Percentiles rank a stretch among this genome's conserved stretches.
phyloP scores from a whole-genome alignment of 805 yeast genomes.

The Crinitomyces ghanaensis region DNA sequence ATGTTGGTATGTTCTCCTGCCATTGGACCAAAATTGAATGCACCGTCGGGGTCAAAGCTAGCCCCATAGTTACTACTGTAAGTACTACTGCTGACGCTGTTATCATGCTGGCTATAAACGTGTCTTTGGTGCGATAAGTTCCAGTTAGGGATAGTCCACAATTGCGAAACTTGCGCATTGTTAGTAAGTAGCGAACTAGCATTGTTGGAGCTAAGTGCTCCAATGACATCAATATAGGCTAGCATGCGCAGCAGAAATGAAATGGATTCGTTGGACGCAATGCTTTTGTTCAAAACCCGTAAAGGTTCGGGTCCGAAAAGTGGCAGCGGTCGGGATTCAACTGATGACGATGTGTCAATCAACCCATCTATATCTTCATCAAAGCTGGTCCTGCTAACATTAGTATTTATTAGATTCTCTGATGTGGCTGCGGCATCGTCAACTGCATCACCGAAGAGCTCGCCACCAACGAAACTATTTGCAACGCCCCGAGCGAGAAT shows the following conservation, averaged over 20 bases:
- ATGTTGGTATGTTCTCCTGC: slow-evolving; percentile 8
- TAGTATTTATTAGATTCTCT: not conserved
- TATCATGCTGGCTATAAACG: slow-evolving; percentile 4
- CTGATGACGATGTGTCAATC: too few relatives aligned
- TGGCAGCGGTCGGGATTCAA: too few relatives aligned
- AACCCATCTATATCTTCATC: too few relatives aligned
- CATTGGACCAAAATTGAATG: too few relatives aligned
- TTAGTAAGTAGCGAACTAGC: slow-evolving; percentile 18
- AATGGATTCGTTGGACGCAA: slow-evolving; percentile 26
- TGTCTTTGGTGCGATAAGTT: slow-evolving; percentile 6
- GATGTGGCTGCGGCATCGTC: not conserved
- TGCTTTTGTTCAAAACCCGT: slow-evolving; percentile 11
- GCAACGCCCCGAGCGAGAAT: slow-evolving; percentile 40
- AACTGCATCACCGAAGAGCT: slow-evolving; percentile 4
- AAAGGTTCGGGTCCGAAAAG: slow-evolving; percentile 13
- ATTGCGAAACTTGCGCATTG: slow-evolving; percentile 25
- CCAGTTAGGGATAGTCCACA: slow-evolving; percentile 21
- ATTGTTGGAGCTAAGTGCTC: slow-evolving; percentile 42
- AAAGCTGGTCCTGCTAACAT: not conserved
- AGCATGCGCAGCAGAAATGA: slow-evolving; percentile 58
- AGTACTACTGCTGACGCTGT: slow-evolving; percentile 1
- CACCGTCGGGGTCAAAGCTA: slow-evolving; percentile 1
- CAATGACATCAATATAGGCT: slow-evolving; percentile 53
- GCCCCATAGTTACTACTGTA: slow-evolving; percentile 11
- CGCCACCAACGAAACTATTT: slow-evolving; percentile 18